Evolutionary conservation across 2,329 filamentous ascomycete species (phyloP), one percentile per base, ranked within the genome.

Genomic region (Microsporum canis): DNA sequence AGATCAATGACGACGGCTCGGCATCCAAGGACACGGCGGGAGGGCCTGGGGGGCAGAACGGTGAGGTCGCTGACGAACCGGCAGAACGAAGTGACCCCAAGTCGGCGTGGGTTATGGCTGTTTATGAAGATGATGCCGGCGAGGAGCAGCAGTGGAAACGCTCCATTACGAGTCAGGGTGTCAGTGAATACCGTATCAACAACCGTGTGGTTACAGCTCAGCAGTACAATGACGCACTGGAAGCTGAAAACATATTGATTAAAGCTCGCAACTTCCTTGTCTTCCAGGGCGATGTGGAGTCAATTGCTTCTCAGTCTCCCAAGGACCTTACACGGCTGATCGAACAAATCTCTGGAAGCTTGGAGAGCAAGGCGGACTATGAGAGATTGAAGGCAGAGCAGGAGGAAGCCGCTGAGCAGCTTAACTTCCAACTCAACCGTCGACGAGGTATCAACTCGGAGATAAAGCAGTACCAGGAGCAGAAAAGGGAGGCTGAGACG

Each of bases 81-180:
- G 86, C 84, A n/a, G 73, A 74, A 55, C 77, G 74, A 67, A 84
- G 85, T 65, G 92, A 99, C 68, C 94, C 94, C 0, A 94, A 91
- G 73, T 94, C 87, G 2, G 95, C 94, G 2, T 99, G 92, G 92
- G 95, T 99, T 12, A 97, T 96, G 91, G 94, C 94, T 34, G 92
- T 99, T 14, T 99, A 97, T 74, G 91, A 96, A 72, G 94, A 99
- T 71, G 94, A 99, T 72, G 91, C 91, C 1, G 92, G 91, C 55
- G 89, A 96, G 69, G 90, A 95, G 73, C 91, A 96, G 71, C 86
- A 87, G 67, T 99, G 94, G 94, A 96, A 96, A 77, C 89, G 94
- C 64, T 87, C 86, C 66, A 99, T 99, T 73, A 97, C 91, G 3
- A 89, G 82, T 67, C 82, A 86, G 64, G 94, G 94, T 55, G 85